Conservation (phyloP, 805 yeast species). For the Yarrowia sp. region DNA sequence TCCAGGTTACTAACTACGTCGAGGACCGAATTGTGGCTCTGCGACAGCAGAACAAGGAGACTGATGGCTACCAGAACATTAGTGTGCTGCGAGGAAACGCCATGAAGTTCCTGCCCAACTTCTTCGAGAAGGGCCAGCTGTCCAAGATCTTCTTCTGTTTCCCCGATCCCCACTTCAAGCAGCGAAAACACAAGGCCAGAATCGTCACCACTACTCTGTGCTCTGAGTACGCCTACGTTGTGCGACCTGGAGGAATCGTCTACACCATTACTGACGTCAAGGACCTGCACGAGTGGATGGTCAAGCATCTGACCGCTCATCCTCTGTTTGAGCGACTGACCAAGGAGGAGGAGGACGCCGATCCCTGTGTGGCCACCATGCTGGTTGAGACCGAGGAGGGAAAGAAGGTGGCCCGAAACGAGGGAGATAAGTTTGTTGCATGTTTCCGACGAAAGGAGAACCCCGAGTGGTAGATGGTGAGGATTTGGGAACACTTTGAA, state of each 20-base stretch:
- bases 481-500: too few relatives aligned
- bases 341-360: conserved; percentile 79
- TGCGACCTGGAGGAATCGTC: conserved; percentile 83
- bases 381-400: conserved; percentile 96
- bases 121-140: conserved; percentile 81
- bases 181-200: conserved; percentile 96
- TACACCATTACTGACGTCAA: conserved; percentile 96
- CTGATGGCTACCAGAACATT: conserved; percentile 73
- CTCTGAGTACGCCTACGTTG: conserved; percentile 89
- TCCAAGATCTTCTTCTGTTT: conserved; percentile 96
- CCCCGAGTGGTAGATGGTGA: conserved; percentile 39
- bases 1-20: conserved; percentile 95
- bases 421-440: conserved; percentile 86
- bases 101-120: conserved; percentile 96
- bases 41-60: conserved; percentile 60
- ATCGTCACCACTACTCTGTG: conserved; percentile 88
- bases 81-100: conserved; percentile 93
- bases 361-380: conserved; percentile 87
- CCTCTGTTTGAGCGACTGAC: conserved; percentile 85
- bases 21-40: conserved; percentile 93
- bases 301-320: conserved; percentile 83
- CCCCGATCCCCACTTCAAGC: conserved; percentile 99
- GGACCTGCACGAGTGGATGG: conserved; percentile 97
- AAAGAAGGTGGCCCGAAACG: conserved; percentile 89
- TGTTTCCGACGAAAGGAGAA: conserved; percentile 71